A percentile compares a stretch with the other conserved stretches of the same genome.
These are phyloP conservation scores for Kingdonia uniflora DNA, from an alignment of 164 flowering plant genomes.

Conservation along the genomic window DNA sequence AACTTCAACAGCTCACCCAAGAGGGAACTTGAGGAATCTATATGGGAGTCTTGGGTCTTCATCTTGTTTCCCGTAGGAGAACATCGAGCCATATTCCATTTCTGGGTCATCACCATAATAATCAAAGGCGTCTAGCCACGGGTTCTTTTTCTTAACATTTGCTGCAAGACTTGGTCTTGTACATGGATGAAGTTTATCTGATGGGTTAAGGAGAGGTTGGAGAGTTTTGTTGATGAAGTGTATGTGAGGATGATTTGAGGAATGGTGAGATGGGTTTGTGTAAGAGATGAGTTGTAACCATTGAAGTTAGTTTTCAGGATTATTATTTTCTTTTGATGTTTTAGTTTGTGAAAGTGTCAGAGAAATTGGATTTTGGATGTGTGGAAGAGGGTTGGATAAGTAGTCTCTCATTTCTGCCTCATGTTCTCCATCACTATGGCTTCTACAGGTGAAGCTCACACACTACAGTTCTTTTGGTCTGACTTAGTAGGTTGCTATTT, in stretches of 20 bases:
- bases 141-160: slow-evolving; percentile 51
- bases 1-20: slow-evolving; percentile 56
- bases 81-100: slow-evolving; percentile 56
- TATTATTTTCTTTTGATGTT: not conserved
- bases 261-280: slow-evolving; percentile 37
- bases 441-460: too few relatives aligned
- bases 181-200: slow-evolving; percentile 9
- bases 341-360: not conserved
- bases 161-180: slow-evolving; percentile 15
- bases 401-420: too few relatives aligned
- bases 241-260: slow-evolving; percentile 11
- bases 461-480: too few relatives aligned
- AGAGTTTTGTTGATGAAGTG: slow-evolving; percentile 19
- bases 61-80: slow-evolving; percentile 74
- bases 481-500: too few relatives aligned
- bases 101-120: slow-evolving; percentile 72
- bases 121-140: slow-evolving; percentile 81
- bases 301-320: slow-evolving; percentile 4
- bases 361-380: slow-evolving; percentile 27
- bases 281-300: slow-evolving; percentile 37
- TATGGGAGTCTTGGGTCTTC: slow-evolving; percentile 77
- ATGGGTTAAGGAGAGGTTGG: slow-evolving; percentile 21
- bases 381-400: slow-evolving; percentile 50
- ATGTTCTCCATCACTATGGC: too few relatives aligned
- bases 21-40: slow-evolving; percentile 84